phyloP scores from a whole-genome alignment of 1,284 basidiomycete species.

The Cutaneotrichosporon mucoides region DNA sequence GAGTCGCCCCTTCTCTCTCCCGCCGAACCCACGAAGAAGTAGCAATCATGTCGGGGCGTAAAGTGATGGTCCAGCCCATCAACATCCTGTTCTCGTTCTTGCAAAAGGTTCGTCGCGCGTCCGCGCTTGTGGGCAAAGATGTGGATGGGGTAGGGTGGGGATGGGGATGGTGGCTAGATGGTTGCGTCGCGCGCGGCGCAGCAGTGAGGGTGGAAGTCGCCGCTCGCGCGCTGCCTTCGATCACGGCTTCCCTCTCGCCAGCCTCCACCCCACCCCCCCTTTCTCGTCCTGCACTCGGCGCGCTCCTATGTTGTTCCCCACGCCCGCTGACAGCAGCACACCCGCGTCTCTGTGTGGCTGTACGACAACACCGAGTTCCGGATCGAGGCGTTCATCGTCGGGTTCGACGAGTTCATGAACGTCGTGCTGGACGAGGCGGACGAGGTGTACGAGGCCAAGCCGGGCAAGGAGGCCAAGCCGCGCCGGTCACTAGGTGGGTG shows the following conservation, averaged over 20 bases:
- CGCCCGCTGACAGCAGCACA: conserved; percentile 56
- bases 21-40: not conserved
- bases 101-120: conserved; percentile 54
- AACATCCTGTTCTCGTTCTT: conserved; percentile 99
- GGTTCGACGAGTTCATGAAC: conserved; percentile 99
- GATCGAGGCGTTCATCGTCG: conserved; percentile 93
- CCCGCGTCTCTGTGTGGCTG: conserved; percentile 88
- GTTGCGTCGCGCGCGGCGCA: too few species aligned
- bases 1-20: too few species aligned
- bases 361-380: conserved; percentile 97
- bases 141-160: too few species aligned
- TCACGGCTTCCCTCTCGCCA: too few species aligned
- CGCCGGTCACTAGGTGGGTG: conserved; percentile 40
- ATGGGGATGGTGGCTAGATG: too few species aligned
- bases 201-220: too few species aligned
- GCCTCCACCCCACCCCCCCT: too few species aligned
- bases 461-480: conserved; percentile 68
- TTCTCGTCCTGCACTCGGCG: not conserved
- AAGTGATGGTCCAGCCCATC: conserved; percentile 92
- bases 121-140: too few species aligned
- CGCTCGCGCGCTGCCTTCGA: too few species aligned
- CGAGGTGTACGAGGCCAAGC: conserved; percentile 84
- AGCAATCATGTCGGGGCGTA: conserved; percentile 76
- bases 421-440: conserved; percentile 91
- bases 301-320: not conserved